Conservation (phyloP, 306 rosid species). For the Ochetophila trinervis region DNA sequence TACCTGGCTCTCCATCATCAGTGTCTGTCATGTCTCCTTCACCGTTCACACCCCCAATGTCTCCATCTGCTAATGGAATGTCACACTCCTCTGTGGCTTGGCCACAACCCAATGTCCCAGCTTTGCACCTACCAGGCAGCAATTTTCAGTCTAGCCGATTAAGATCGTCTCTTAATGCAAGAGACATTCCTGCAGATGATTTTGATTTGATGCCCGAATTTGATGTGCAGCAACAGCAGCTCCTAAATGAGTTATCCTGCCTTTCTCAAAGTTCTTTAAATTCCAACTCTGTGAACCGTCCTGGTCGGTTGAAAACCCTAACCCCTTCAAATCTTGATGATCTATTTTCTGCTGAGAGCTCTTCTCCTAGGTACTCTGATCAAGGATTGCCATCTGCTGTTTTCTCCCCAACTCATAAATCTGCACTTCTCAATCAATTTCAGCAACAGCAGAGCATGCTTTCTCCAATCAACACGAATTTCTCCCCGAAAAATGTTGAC, state of each 20-base stretch:
- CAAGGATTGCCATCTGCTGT: constrained; percentile 62
- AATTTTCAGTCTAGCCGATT: constrained; percentile 83
- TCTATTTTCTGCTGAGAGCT: constrained; percentile 82
- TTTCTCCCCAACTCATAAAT: constrained; percentile 89
- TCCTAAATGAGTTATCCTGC: constrained; percentile 61
- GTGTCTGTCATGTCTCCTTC: constrained; percentile 83
- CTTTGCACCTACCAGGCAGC: constrained; percentile 86
- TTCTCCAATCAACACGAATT: constrained; percentile 78
- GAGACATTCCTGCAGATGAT: constrained; percentile 68
- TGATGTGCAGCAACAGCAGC: constrained; percentile 80
- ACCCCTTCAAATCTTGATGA: constrained; percentile 88
- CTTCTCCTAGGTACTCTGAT: constrained; percentile 77
- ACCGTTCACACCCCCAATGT: constrained; percentile 86
- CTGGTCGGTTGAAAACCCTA: constrained; percentile 70
- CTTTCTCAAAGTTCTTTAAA: constrained; percentile 60
- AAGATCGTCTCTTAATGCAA: constrained; percentile 81
- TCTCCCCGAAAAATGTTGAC: constrained; percentile 62
- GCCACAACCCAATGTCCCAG: constrained; percentile 94
- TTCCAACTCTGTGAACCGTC: constrained; percentile 60
- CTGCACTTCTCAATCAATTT: constrained; percentile 75
- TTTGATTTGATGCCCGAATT: constrained; percentile 64
- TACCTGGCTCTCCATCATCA: constrained; percentile 89
- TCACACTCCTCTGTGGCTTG: constrained; percentile 63
- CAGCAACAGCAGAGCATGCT: constrained; percentile 88
- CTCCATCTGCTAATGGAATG: constrained; percentile 83